phyloP scores from a whole-genome alignment of 2,329 filamentous ascomycete species.

The Apiospora malaysiana region DNA sequence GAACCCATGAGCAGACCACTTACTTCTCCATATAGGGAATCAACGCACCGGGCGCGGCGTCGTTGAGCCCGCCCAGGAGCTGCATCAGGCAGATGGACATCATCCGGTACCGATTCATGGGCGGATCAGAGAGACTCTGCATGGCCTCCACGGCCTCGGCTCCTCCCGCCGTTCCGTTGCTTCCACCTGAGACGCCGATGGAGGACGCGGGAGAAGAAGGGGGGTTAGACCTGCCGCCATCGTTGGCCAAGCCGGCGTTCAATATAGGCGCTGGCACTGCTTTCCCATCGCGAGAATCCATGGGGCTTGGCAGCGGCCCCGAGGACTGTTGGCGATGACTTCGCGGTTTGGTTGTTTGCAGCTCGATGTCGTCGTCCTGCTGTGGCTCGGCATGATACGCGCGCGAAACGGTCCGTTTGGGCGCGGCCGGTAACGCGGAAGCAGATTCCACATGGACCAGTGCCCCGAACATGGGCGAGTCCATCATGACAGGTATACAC shows the following conservation, averaged over 20 bases:
- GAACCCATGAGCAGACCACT: not conserved
- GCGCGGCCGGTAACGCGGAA: constrained; percentile 39
- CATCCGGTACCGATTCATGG: constrained; percentile 75
- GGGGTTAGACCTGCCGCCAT: not conserved
- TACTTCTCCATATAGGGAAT: constrained; percentile 77
- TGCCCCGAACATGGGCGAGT: constrained; percentile 30
- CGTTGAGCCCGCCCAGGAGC: constrained; percentile 74
- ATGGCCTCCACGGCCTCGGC: constrained; percentile 47
- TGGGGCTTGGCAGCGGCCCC: not conserved
- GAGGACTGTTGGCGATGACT: not conserved
- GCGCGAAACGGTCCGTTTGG: constrained; percentile 43
- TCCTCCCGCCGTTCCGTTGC: not conserved
- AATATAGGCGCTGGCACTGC: not conserved
- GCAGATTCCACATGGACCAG: constrained; percentile 37
- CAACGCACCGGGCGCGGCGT: constrained; percentile 76
- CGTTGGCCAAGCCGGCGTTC: no score
- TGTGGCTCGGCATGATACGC: constrained; percentile 47
- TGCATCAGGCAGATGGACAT: constrained; percentile 68
- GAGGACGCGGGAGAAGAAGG: not conserved
- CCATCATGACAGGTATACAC: constrained; percentile 16
- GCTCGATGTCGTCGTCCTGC: constrained; percentile 30
- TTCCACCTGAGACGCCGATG: not conserved
- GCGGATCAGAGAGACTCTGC: constrained; percentile 63
- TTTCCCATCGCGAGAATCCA: not conserved
- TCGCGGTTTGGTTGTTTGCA: constrained; percentile 21